Base-by-base conservation (phyloP, 2,329 filamentous ascomycete species). In the Ophiocordyceps camponoti-leonardi region DNA sequence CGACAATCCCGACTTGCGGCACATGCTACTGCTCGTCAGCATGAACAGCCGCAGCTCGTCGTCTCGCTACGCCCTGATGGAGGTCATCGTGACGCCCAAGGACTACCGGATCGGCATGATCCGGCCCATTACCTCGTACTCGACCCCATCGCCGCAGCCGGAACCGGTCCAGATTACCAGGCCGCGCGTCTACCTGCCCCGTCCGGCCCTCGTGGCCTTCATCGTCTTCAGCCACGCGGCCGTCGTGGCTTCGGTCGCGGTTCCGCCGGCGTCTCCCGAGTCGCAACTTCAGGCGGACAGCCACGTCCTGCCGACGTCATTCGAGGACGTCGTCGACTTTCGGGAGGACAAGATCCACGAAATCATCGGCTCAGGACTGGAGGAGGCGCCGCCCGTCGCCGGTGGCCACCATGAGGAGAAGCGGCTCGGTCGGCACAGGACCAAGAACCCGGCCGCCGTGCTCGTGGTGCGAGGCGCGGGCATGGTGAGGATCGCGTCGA, bases 321-420 rank as follows among this genome's bases (percentile, higher is more conserved):
- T 88, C 53, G 87, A 96, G 59, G 92, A 98, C 59, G 79, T 84
- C 2, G 71, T 98, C 33, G 83, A 88, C 54, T 80, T 98, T 47
- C 77, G 81, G 23, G 69, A 73, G 49, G 76, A 80, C 46, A 67
- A 75, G 26, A 68, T 75, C 16, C 67, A 81, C 23, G 78, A 82
- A 53, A 73, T 82, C 47, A 64, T 81, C 16, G 75, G 75, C 5
- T 79, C 75, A 13, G 76, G 80, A 4, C 67, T 75, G 19, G 80
- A 83, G 55, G 78, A 83, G 53, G 69, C 70, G 51, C 48, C 60
- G 53, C 44, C 63, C 45, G 45, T 58, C 49, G 48, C 51, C 14
- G 44, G 48, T 23, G 47, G 46, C 8, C 56, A 58, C 35, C 14
- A 18, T 16, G 73, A 77, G 14, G 72, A 75, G 31, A 56, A 58